These are phyloP conservation scores for Aspergillus fijiensis DNA, from an alignment of 2,329 filamentous ascomycete species.

Conservation along the genomic window DNA sequence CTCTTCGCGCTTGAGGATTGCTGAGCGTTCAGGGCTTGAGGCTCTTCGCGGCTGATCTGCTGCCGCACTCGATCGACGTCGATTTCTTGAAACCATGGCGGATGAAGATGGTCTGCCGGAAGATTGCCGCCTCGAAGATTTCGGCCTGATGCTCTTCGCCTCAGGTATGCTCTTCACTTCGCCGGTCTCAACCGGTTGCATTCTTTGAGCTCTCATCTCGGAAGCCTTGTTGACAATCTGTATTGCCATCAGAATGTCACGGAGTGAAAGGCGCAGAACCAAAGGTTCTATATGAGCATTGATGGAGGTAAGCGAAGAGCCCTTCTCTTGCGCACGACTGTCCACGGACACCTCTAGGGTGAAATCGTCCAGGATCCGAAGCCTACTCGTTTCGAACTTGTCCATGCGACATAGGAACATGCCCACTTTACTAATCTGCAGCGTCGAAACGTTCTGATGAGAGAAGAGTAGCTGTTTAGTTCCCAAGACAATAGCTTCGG, in stretches of 20 bases:
- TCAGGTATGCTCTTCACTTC: slow-evolving; percentile 54
- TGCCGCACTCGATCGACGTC: slow-evolving; percentile 48
- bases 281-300: slow-evolving; percentile 87
- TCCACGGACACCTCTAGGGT: slow-evolving; percentile 89
- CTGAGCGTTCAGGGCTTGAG: slow-evolving; percentile 45
- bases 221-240: slow-evolving; percentile 91
- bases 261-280: slow-evolving; percentile 82
- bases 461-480: slow-evolving; percentile 92
- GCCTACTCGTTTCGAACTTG: slow-evolving; percentile 82
- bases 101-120: slow-evolving; percentile 43
- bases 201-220: slow-evolving; percentile 66
- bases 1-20: slow-evolving; percentile 69
- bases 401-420: slow-evolving; percentile 99
- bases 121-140: slow-evolving; percentile 51
- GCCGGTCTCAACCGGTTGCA: slow-evolving; percentile 52
- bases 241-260: slow-evolving; percentile 89
- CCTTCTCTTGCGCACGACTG: slow-evolving; percentile 59
- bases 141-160: slow-evolving; percentile 35
- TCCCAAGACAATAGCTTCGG: slow-evolving; percentile 91
- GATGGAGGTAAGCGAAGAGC: slow-evolving; percentile 69
- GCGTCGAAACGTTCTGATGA: slow-evolving; percentile 87
- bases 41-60: slow-evolving; percentile 38
- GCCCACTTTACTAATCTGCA: slow-evolving; percentile 90
- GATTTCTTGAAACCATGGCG: slow-evolving; percentile 46
- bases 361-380: slow-evolving; percentile 95